Evolutionary conservation across 1,284 basidiomycete species (phyloP).

Genomic region (Uromyces viciae-fabae): DNA sequence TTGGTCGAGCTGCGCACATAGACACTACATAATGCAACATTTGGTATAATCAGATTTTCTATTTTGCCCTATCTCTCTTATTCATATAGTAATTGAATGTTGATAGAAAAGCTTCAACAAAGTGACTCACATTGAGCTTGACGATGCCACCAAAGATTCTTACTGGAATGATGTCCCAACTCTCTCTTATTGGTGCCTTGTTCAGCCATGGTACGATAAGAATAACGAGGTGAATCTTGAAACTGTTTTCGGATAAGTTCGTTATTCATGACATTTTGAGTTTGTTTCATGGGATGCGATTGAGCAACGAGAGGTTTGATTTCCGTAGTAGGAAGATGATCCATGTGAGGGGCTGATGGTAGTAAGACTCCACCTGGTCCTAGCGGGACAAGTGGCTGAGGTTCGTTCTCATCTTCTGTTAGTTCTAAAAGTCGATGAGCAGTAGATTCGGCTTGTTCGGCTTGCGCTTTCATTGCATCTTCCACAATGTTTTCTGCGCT

Average conservation of each 20-base stretch:
- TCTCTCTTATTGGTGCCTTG: background rate
- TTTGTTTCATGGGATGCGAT: background rate
- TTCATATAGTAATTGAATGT: too few relatives aligned
- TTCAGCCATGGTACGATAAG: background rate
- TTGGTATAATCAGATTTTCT: background rate
- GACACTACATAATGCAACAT: conserved; percentile 19
- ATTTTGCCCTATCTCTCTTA: too few relatives aligned
- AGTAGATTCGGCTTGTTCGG: conserved; percentile 80
- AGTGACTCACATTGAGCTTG: conserved; percentile 41
- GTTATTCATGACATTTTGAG: background rate
- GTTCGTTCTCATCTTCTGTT: conserved; percentile 61
- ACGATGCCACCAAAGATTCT: conserved; percentile 45
- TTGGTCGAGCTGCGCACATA: conserved; percentile 24
- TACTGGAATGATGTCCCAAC: background rate
- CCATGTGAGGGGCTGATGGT: background rate
- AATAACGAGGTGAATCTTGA: conserved; percentile 5
- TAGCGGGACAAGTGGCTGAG: conserved; percentile 27
- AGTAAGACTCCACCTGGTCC: conserved; percentile 44
- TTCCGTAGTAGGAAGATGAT: background rate
- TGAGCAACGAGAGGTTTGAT: conserved; percentile 7
- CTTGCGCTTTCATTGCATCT: conserved; percentile 74
- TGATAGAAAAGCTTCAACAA: too few relatives aligned
- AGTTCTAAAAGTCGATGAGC: conserved; percentile 74
- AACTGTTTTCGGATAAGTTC: conserved; percentile 24
- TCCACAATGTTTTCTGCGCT: conserved; percentile 64